Evolutionary conservation across 2,329 filamentous ascomycete species (phyloP), one percentile per base, ranked within the genome.

Genomic region (Elsinoe australis): DNA sequence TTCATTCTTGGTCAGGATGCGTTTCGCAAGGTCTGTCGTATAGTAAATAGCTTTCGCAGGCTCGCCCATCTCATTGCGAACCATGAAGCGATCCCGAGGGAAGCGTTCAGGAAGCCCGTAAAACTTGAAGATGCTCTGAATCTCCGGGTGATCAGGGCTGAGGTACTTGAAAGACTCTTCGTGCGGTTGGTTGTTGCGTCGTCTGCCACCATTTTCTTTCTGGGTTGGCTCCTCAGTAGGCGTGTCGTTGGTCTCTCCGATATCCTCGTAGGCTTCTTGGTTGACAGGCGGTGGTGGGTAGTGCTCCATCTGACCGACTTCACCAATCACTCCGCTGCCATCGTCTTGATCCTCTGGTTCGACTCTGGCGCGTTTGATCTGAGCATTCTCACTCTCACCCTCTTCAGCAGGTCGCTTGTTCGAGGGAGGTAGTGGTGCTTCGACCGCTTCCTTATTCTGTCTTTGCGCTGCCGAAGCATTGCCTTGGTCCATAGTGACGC

Each of bases 141-240:
- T 82, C 51, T 92, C 86, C 2, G 80, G 71, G 63, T 95, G 86
- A 19, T 83, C 75, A 0, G 79, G 67, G 6, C 81, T 67, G 32
- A 98, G 76, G 62, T 88, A 98, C 63, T 95, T 95, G 75, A 95
- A 98, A 3, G 89, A 86, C 64, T 98, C 92, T 65, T 96, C 92
- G 55, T 81, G 75, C 12, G 77, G 78, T 56, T 72, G 56, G 42
- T 65, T 41, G 71, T 60, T 56, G 36, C 54, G 54, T 24, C 60
- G 53, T 38, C 53, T 50, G 31, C n/a, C n/a, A n/a, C n/a, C n/a
- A n/a, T 55, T 47, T 21, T 54, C 28, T 33, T 48, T 31, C 42
- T 49, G 32, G 31, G 52, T 29, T 32, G 34, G 22, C 18, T 49
- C 38, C 18, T 21, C 14, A n/a, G 45, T 32, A 5, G 38, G 38